phyloP scores from a whole-genome alignment of 495 filamentous ascomycete genomes.

The Parathielavia hyrcaniae region DNA sequence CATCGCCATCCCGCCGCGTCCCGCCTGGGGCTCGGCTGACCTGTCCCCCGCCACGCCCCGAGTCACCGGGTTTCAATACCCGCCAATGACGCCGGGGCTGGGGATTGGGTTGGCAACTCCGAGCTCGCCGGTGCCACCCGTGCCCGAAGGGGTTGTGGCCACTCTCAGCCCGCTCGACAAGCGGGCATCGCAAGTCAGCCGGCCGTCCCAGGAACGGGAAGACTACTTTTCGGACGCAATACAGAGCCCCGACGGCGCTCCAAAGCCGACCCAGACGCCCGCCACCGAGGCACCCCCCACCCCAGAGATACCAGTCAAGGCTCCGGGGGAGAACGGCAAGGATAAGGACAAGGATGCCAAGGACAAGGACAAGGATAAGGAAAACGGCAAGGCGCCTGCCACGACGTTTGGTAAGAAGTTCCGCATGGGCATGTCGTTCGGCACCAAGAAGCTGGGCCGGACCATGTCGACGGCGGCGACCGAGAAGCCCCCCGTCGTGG shows the following conservation, averaged over 20 bases:
- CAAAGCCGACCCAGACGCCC: constrained; percentile 34
- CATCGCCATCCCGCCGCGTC: constrained; percentile 62
- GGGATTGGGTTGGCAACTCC: constrained; percentile 78
- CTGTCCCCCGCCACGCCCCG: constrained; percentile 55
- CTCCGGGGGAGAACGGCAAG: constrained; percentile 24
- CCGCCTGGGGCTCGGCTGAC: constrained; percentile 42
- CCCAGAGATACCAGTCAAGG: constrained; percentile 34
- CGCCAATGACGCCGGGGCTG: constrained; percentile 62
- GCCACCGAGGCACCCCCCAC: constrained; percentile 17
- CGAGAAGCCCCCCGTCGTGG: constrained; percentile 65
- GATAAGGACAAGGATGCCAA: constrained; percentile 52
- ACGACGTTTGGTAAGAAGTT: constrained; percentile 82
- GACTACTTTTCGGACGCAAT: constrained; percentile 47
- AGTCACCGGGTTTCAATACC: constrained; percentile 52
- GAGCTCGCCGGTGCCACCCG: constrained; percentile 31
- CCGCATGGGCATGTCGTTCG: constrained; percentile 73
- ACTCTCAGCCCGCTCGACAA: constrained; percentile 40
- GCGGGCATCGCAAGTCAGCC: constrained; percentile 28
- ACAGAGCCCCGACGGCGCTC: constrained; percentile 31
- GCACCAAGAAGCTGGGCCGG: constrained; percentile 72
- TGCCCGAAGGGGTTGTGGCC: constrained; percentile 36
- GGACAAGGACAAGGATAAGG: constrained; percentile 61
- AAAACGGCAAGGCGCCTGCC: constrained; percentile 59
- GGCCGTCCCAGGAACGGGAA: constrained; percentile 37
- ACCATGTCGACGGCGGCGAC: constrained; percentile 59